These are phyloP conservation scores for Parmelia sp. DNA, from an alignment of 495 filamentous ascomycete genomes.

Conservation along the genomic window DNA sequence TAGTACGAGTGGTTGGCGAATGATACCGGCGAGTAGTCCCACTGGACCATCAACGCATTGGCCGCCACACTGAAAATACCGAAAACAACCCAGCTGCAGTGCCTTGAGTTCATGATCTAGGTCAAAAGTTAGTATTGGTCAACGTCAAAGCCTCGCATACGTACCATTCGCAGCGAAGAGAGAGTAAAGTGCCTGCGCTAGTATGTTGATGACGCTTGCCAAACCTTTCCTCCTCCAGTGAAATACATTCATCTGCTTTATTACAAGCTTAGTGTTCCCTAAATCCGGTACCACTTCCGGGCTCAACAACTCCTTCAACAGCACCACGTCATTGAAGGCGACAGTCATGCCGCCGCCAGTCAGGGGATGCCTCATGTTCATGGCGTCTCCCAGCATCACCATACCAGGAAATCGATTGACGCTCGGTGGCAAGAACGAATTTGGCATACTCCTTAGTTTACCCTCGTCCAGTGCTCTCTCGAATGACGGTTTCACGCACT, in stretches of 20 bases:
- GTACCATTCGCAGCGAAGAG: slow-evolving; percentile 80
- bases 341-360: slow-evolving; percentile 97
- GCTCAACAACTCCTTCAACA: slow-evolving; percentile 64
- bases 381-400: slow-evolving; percentile 79
- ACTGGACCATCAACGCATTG: slow-evolving; percentile 66
- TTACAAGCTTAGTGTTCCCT: slow-evolving; percentile 56
- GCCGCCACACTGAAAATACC: slow-evolving; percentile 78
- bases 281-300: slow-evolving; percentile 61
- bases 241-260: slow-evolving; percentile 65
- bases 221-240: slow-evolving; percentile 82
- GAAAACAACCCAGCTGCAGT: slow-evolving; percentile 87
- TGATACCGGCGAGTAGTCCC: slow-evolving; percentile 76
- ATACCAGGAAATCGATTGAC: slow-evolving; percentile 66
- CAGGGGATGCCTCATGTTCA: slow-evolving; percentile 95
- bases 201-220: slow-evolving; percentile 87
- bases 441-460: slow-evolving; percentile 78
- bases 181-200: slow-evolving; percentile 83
- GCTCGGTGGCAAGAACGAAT: slow-evolving; percentile 77
- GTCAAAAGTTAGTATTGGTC: slow-evolving; percentile 2
- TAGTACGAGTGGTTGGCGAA: slow-evolving; percentile 69
- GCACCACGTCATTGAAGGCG: slow-evolving; percentile 77
- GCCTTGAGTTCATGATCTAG: slow-evolving; percentile 64
- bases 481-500: slow-evolving; percentile 67
- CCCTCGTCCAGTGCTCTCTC: slow-evolving; percentile 66
- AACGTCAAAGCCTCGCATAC: slow-evolving; percentile 16